Percentiles rank a stretch among this genome's conserved stretches.
phyloP scores from a whole-genome alignment of 306 rosid genomes.

The Corylus avellana region DNA sequence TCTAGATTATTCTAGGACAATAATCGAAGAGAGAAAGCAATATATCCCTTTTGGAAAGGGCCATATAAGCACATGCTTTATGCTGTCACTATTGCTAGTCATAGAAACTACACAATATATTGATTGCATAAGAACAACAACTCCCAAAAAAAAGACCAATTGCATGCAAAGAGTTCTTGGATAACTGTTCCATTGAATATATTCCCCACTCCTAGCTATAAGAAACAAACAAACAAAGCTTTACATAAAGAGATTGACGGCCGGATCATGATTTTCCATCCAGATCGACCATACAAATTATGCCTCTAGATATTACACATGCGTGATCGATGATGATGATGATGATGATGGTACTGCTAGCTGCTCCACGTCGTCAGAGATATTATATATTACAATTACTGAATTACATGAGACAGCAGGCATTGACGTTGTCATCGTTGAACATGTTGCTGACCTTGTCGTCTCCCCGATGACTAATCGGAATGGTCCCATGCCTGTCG shows the following conservation, averaged over 20 bases:
- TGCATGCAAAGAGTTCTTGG: neutral
- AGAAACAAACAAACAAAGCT: too few species aligned
- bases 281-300: too few species aligned
- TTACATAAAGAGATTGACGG: too few species aligned
- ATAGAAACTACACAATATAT: neutral
- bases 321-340: too few species aligned
- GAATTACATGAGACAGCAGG: constrained; percentile 74
- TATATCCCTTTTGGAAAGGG: too few species aligned
- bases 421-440: constrained; percentile 90
- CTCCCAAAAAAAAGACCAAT: neutral
- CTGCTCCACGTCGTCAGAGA: too few species aligned
- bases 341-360: too few species aligned
- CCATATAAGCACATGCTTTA: neutral
- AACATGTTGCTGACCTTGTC: constrained; percentile 94
- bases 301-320: too few species aligned
- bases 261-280: too few species aligned
- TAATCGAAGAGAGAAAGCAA: too few species aligned
- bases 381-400: neutral
- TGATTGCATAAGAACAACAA: neutral
- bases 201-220: constrained; percentile 7
- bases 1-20: too few species aligned
- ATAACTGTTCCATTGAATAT: constrained; percentile 23
- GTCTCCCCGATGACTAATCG: constrained; percentile 70
- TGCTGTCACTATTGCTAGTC: neutral
- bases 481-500: constrained; percentile 75